Evolutionary conservation across 371 early-diverging fungal genomes (phyloP), one percentile per base, ranked within the genome.

Genomic region (Mucor saturninus): DNA sequence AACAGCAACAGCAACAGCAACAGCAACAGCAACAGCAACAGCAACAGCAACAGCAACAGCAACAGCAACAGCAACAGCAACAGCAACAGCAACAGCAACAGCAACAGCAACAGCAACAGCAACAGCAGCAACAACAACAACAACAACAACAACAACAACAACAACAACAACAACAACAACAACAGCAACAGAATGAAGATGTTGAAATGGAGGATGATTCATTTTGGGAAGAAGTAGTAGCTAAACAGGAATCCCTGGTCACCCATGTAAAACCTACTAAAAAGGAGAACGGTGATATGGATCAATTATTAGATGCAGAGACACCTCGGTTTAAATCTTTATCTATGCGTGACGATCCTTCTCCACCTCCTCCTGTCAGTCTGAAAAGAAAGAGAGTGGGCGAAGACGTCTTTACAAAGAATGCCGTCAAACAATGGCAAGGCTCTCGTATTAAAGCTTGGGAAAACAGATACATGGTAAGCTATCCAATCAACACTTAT

Each of bases 381-480:
- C 29, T 37, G 57, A 58, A 60, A 57, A 48, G 56, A 67, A 76
- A 71, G 56, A 45, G 59, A 35, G 61, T 64, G 13, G 83, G 81
- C 31, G 84, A 85, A 54, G 77, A 86, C 55, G 80, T 85, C 2
- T 88, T 88, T 68, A 64, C 82, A 4, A 74, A 74, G 54, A 77
- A 71, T 5, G 67, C 67, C 39, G 86, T 88, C 51, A 80, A 82
- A 53, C 65, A 64, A 6, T 88, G 88, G 88, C 86, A 86, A 26
- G 73, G 67, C 2, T 76, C 84, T 7, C 83, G 88, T 50, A 80
- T 88, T 45, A 83, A 85, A 51, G 85, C 86, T 0, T 88, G 88
- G 88, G 81, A 83, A 45, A 61, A 74, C 15, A 73, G 85, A 3
- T 67, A 79, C 46, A 46, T 74, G 57, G 81, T 81, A 68, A 64